Evolutionary conservation across 768 basidiomycete genomes (phyloP).

Genomic region (Flagelloscypha sp.): DNA sequence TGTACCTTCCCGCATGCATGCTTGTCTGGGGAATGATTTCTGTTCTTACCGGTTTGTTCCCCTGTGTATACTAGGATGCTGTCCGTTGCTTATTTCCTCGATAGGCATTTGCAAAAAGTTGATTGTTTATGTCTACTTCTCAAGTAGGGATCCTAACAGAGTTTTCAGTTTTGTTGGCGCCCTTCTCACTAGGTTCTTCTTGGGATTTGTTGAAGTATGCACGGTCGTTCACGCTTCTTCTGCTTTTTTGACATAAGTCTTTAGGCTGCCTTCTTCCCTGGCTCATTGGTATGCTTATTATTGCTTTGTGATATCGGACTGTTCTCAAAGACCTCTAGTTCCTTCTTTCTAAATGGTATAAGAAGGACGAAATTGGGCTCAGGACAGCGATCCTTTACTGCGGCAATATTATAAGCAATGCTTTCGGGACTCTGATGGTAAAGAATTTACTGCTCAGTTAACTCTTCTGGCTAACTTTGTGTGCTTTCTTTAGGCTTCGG

Average conservation of each 20-base stretch:
- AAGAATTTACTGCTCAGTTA: too few species aligned
- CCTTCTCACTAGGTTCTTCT: conserved; percentile 61
- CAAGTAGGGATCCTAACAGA: conserved; percentile 12
- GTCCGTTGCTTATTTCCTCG: neutral
- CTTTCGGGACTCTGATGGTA: conserved; percentile 72
- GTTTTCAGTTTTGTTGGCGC: conserved; percentile 64
- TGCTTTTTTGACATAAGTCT: conserved; percentile 25
- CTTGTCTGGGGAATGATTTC: conserved; percentile 56
- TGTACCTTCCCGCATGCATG: conserved; percentile 58
- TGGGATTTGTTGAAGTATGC: conserved; percentile 54
- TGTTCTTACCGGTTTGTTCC: conserved; percentile 34
- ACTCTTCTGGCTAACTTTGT: too few species aligned
- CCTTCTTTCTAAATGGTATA: conserved; percentile 68
- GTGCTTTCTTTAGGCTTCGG: too few species aligned
- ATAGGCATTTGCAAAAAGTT: neutral
- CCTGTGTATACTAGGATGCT: conserved; percentile 1
- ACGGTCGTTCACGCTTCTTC: neutral
- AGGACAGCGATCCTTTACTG: conserved; percentile 62
- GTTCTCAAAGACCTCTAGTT: conserved; percentile 26
- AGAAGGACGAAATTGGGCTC: conserved; percentile 57
- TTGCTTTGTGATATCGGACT: conserved; percentile 8
- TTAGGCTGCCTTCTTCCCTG: conserved; percentile 65
- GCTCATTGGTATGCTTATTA: conserved; percentile 34
- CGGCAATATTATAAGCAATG: conserved; percentile 72
- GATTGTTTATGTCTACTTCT: neutral